Evolutionary conservation across 2,329 filamentous ascomycete genomes (phyloP), one percentile per base, ranked within the genome.

Genomic region (Aspergillus sp.): DNA sequence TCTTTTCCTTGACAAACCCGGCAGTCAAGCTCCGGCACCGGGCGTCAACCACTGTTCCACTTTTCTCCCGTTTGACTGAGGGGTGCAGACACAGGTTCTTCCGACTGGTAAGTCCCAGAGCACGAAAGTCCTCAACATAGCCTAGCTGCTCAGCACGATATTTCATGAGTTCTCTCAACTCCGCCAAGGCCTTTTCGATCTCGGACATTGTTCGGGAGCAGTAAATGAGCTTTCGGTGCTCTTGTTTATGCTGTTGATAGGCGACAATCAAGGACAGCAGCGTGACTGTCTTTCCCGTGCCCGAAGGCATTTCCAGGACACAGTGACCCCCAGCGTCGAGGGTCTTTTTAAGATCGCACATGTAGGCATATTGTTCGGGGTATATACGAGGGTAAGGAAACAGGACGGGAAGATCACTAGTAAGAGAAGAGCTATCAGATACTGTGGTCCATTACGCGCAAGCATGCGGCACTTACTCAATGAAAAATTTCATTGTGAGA

Each of bases 181-280:
- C 95, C 9, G 92, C 91, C 56, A 99, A 80, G 0, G 96, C 95
- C 80, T 99, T 99, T 76, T 99, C 95, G 72, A 99, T 99, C 81
- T 99, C 95, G 43, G 95, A 99, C 93, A 99, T 99, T 60, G 95
- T 99, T 81, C 95, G 93, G 66, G 95, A 99, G 82, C 95, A 99
- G 79, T 99, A 99, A 59, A 99, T 97, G 55, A 99, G 87, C 79
- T 99, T 99, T 59, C 96, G 86, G 71, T 95, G 92, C 74, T 97
- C 92, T 3, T 93, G 92, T 72, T 94, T 93, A 75, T 93, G 89
- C 75, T 95, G 91, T 78, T 99, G 96, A 72, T 99, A 99, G 47
- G 95, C 94, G 61, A 99, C 89, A 72, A 99, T 99, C 69, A 99
- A 86, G 0, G 95, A 97, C 49, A 99, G 83, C 4, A 99, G 84